Conservation (phyloP, 371 early-diverging fungal genomes). For the Actinomucor elegans region DNA sequence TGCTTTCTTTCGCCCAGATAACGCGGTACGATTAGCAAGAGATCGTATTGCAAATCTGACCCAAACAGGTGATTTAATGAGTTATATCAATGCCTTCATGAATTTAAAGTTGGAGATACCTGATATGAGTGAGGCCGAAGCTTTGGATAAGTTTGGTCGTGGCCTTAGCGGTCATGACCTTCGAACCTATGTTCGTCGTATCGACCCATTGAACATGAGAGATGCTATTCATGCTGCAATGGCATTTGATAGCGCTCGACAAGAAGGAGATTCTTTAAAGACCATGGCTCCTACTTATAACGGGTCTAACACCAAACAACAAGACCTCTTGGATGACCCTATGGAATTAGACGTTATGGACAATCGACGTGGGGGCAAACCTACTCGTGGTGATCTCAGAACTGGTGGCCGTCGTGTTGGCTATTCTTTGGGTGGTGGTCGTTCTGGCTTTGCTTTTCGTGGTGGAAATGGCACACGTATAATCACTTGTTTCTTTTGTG, state of each 20-base stretch:
- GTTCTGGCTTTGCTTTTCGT: too few species aligned
- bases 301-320: too few species aligned
- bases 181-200: conserved; percentile 26
- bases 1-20: not conserved
- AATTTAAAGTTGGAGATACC: too few species aligned
- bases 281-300: too few species aligned
- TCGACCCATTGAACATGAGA: conserved; percentile 62
- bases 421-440: too few species aligned
- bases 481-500: not conserved
- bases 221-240: not conserved
- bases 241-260: conserved; percentile 1
- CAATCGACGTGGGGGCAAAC: not conserved
- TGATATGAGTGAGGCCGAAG: conserved; percentile 6
- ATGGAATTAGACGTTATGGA: too few species aligned
- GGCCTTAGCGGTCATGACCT: not conserved
- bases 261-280: too few species aligned
- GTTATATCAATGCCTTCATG: conserved; percentile 8
- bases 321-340: too few species aligned
- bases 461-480: too few species aligned
- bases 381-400: not conserved
- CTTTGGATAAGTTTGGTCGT: conserved; percentile 7
- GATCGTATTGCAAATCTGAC: not conserved
- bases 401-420: not conserved
- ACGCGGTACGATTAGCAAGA: conserved; percentile 1
- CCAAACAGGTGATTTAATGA: conserved; percentile 4